These are phyloP conservation scores for Termitomyces bulborhizus DNA, from an alignment of 768 basidiomycete genomes.

Conservation along the genomic window DNA sequence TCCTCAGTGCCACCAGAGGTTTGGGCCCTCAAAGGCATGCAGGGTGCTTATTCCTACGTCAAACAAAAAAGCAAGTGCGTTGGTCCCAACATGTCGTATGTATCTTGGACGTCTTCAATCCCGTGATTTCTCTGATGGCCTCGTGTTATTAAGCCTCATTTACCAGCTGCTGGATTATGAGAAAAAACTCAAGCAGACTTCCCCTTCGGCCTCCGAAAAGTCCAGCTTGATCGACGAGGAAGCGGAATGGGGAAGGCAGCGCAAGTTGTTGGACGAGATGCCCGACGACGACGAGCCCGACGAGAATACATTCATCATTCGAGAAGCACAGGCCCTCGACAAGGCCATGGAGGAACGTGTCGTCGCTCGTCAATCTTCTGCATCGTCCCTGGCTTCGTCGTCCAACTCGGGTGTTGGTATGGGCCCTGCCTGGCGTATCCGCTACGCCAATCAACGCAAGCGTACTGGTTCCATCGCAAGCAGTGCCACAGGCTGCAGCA, in stretches of 20 bases:
- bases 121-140: conserved; percentile 12
- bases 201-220: conserved; percentile 47
- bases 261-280: conserved; percentile 53
- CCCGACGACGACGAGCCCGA: conserved; percentile 51
- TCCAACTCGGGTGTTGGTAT: conserved; percentile 53
- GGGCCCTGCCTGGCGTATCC: conserved; percentile 59
- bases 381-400: conserved; percentile 57
- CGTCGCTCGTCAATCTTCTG: conserved; percentile 66
- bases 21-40: conserved; percentile 81
- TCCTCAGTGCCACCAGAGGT: conserved; percentile 67
- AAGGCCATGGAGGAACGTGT: conserved; percentile 84
- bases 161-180: conserved; percentile 93
- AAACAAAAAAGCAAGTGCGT: conserved; percentile 85
- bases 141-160: conserved; percentile 55
- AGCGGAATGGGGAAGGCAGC: conserved; percentile 75
- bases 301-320: conserved; percentile 55
- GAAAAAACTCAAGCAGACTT: conserved; percentile 56
- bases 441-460: conserved; percentile 53
- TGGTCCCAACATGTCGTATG: conserved; percentile 94
- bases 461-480: conserved; percentile 75
- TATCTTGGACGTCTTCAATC: conserved; percentile 18
- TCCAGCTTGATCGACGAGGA: conserved; percentile 60
- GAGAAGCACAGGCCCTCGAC: conserved; percentile 78
- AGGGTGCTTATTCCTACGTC: conserved; percentile 84
- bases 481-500: conserved; percentile 58